phyloP scores from a whole-genome alignment of 768 basidiomycete species.

The Lenzites betulinus region DNA sequence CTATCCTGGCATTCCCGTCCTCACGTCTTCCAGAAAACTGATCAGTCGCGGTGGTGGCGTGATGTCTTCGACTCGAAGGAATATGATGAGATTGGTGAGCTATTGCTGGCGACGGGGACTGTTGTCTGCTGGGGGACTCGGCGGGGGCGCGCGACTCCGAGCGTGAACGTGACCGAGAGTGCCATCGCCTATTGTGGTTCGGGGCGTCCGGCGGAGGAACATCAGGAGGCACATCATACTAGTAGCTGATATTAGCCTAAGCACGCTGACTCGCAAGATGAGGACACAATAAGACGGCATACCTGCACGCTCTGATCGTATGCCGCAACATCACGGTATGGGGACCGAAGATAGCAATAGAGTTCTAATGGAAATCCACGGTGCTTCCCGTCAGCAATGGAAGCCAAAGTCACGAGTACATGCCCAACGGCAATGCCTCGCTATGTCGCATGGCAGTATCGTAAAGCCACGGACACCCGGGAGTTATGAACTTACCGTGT shows the following conservation, averaged over 20 bases:
- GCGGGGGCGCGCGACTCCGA: constrained; percentile 29
- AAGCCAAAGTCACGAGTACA: constrained; percentile 5
- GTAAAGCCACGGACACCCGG: background rate
- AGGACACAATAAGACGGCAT: constrained; percentile 1
- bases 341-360: constrained; percentile 86
- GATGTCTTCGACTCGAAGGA: background rate
- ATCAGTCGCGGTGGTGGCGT: background rate
- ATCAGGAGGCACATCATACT: constrained; percentile 62
- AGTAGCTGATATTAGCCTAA: background rate
- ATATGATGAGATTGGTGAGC: constrained; percentile 12
- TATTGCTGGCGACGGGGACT: constrained; percentile 30
- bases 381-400: constrained; percentile 2
- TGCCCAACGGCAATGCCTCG: background rate
- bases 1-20: background rate
- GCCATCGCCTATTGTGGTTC: constrained; percentile 34
- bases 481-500: constrained; percentile 62
- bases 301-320: constrained; percentile 88
- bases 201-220: constrained; percentile 38
- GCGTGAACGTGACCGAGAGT: constrained; percentile 26
- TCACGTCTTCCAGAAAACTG: background rate
- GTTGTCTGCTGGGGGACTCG: constrained; percentile 21
- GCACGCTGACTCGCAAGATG: background rate
- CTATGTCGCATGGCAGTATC: background rate
- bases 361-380: constrained; percentile 57
- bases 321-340: constrained; percentile 77